phyloP scores from a whole-genome alignment of 1,139 yeast genomes.

The Yamadazyma atmosphaerica region DNA sequence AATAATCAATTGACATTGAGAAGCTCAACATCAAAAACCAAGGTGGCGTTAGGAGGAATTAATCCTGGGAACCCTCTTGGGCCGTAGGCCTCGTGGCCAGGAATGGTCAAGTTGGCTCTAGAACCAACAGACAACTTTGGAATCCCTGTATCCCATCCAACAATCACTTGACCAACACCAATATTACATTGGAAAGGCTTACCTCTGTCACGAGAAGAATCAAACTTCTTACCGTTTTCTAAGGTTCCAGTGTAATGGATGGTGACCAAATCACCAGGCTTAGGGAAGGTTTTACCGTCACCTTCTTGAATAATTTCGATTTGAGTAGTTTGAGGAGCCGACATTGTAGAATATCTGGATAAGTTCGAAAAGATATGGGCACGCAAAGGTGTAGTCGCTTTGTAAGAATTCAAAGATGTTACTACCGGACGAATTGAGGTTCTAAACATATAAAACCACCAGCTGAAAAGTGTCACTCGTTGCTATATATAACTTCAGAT shows the following conservation, averaged over 20 bases:
- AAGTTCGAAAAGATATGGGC: too few species aligned
- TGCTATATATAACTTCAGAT: too few species aligned
- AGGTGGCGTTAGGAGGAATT: conserved; percentile 94
- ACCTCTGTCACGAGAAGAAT: conserved; percentile 91
- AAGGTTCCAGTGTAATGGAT: conserved; percentile 96
- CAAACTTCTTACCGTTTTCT: conserved; percentile 92
- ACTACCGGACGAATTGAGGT: not conserved
- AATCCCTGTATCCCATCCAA: conserved; percentile 95
- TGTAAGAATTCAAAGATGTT: not conserved
- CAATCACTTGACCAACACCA: conserved; percentile 95
- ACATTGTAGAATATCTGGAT: conserved; percentile 24
- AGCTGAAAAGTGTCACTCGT: too few species aligned
- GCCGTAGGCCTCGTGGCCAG: conserved; percentile 93
- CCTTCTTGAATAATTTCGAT: conserved; percentile 54
- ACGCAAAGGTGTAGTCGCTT: too few species aligned
- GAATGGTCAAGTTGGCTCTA: conserved; percentile 86
- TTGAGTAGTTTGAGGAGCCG: conserved; percentile 44
- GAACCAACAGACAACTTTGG: conserved; percentile 91
- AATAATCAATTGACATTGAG: conserved; percentile 64
- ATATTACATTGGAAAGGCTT: conserved; percentile 89
- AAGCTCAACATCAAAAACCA: conserved; percentile 90
- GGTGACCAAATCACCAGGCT: conserved; percentile 80
- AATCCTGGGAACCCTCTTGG: conserved; percentile 93
- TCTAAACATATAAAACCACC: not conserved
- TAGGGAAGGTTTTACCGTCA: conserved; percentile 85